These are phyloP conservation scores for Rhodomyrtus tomentosa DNA, from an alignment of 345 rosid species.

Conservation along the genomic window DNA sequence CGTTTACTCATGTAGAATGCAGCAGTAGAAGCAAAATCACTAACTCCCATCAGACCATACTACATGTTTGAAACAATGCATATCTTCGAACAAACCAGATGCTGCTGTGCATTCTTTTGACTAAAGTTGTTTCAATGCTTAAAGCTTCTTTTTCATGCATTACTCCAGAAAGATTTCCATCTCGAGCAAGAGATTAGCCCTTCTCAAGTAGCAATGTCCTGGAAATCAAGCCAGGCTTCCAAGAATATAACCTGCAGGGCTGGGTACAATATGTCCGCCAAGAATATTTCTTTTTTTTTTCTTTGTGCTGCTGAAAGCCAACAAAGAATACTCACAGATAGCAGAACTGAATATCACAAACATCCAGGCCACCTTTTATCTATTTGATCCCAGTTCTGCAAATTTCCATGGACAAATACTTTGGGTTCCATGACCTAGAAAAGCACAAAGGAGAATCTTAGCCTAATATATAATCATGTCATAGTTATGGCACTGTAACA, in stretches of 20 bases:
- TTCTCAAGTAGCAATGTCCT: neutral
- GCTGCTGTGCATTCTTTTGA: neutral
- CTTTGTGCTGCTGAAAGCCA: neutral
- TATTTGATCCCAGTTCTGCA: constrained; percentile 16
- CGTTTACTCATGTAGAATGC: neutral
- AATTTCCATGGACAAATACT: constrained; percentile 56
- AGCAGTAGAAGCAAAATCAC: neutral
- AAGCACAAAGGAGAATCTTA: neutral
- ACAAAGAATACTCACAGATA: neutral
- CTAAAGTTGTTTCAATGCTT: neutral
- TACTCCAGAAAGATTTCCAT: neutral
- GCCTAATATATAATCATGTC: neutral
- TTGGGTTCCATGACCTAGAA: constrained; percentile 53
- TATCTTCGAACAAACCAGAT: neutral
- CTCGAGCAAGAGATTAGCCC: neutral
- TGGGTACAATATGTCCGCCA: neutral
- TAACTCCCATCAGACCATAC: neutral
- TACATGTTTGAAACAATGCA: neutral
- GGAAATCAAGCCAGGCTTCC: neutral
- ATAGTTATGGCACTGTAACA: neutral
- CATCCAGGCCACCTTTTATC: constrained; percentile 59
- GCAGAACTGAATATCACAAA: neutral
- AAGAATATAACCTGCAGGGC: neutral
- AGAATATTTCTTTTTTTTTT: neutral
- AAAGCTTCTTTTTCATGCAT: neutral